Evolutionary conservation across 768 basidiomycete genomes (phyloP), one percentile per base, ranked within the genome.

Genomic region (Russula vinacea): DNA sequence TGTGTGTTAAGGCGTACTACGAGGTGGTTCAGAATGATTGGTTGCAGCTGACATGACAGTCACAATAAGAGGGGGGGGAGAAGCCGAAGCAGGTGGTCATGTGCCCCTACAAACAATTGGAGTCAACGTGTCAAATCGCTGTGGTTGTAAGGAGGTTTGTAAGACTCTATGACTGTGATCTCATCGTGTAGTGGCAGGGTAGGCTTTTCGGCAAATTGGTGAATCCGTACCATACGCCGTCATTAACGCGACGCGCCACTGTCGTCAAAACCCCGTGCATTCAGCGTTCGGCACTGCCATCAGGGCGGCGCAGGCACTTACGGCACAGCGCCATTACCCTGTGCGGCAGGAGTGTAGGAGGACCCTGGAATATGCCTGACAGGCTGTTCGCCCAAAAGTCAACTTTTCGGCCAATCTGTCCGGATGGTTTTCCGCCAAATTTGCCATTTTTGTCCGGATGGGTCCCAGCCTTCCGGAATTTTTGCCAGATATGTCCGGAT

Each of bases 231-330:
- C 82, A 72, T 86, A 84, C 22, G 83, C 82, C 84, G 85, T 84
- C 73, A 86, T 86, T 64, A 86, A 70, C 6, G 83, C 64, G 85
- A 70, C 6, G 83, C 83, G 65, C 84, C 86, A 1, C 84, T 85
- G 66, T 81, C 83, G 5, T 85, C 83, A 26, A 84, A 74, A 2
- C 79, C 79, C 0, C 76, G 75, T 33, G 78, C 80, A 58, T 81
- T 79, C 49, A 71, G 82, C 73, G 68, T 78, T 81, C 24, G 83
- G 68, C 5, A 84, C 84, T 57, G 76, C 78, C 75, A 68, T 17
- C 76, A 72, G n/a, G 83, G 70, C 0, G 61, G 70, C 22, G 68
- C 76, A 60, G 85, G 84, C 35, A 70, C 70, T 16, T 77, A 75
- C 51, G 82, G 69, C 72, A 70, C 45, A 37, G 70, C 63, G 53